Evolutionary conservation across 2,329 filamentous ascomycete species (phyloP), one percentile per base, ranked within the genome.

Genomic region (Xylaria arbuscula): DNA sequence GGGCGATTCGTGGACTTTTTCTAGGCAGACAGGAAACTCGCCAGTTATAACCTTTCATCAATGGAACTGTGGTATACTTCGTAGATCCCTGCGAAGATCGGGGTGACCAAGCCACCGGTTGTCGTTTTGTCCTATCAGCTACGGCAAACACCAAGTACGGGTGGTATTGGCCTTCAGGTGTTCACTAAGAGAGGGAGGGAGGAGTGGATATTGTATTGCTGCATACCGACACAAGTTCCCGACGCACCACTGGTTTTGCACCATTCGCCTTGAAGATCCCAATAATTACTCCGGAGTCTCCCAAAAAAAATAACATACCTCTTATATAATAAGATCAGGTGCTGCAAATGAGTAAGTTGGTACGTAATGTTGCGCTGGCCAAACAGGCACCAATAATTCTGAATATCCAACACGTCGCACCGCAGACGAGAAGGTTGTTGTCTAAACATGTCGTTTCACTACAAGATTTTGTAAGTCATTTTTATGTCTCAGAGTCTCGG

Each of bases 11-110:
- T 42, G 22, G 22, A 45, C 11, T 22, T 32, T 3, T 32, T 8
- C n/a, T 45, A 17, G 40, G 15, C 40, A 45, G 40, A 45, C 17
- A n/a, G 7, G n/a, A 45, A 42, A 45, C 24, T 38, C 11, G 47
- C 38, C 38, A 28, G 38, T 55, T 48, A n/a, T 48, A 22, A 28
- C 28, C 28, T 17, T 38, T 42, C 50, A 42, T 36, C 22, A 19
- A 19, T 34, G 40, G 22, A 32, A 28, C 24, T 13, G 2, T 60
- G 45, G 8, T 34, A 34, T 57, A 56, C 48, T 47, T 67, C 56
- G 50, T 42, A 42, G 32, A 64, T 53, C 55, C 61, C 42, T 34
- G 65, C 40, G 60, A 22, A 50, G 65, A 64, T 57, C 54, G 32
- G 34, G 53, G 47, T 57, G n/a, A 58, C 42, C 56, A 64, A 61